Conservation (phyloP, 2,329 filamentous ascomycete genomes). For the Harringtonia aguacate region DNA sequence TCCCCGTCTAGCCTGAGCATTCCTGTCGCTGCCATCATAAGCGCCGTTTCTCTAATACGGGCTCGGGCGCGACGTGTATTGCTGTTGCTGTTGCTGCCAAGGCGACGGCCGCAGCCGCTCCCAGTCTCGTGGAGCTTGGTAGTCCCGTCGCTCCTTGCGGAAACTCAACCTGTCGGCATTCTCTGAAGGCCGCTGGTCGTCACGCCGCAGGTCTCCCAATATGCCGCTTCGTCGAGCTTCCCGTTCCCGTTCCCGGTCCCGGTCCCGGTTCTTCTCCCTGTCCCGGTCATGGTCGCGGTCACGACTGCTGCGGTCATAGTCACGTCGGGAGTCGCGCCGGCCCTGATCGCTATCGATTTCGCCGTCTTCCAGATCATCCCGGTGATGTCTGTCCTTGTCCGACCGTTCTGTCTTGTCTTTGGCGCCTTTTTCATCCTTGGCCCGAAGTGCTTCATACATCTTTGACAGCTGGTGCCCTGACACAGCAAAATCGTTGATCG, state of each 20-base stretch:
- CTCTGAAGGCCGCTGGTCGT: slow-evolving; percentile 4
- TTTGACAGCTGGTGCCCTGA: slow-evolving; percentile 23
- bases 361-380: slow-evolving; percentile 24
- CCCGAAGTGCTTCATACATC: slow-evolving; percentile 24
- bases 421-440: slow-evolving; percentile 20
- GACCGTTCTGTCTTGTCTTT: slow-evolving; percentile 13
- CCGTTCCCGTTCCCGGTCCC: slow-evolving; percentile 23
- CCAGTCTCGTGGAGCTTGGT: slow-evolving; percentile 11
- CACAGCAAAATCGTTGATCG: slow-evolving; percentile 24
- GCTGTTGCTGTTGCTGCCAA: slow-evolving; percentile 12
- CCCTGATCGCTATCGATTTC: slow-evolving; percentile 26
- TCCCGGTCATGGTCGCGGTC: slow-evolving; percentile 6
- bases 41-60: slow-evolving; percentile 4
- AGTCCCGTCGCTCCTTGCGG: slow-evolving; percentile 12
- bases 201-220: slow-evolving; percentile 3
- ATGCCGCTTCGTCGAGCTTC: slow-evolving; percentile 16
- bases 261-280: slow-evolving; percentile 15
- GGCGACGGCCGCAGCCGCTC: slow-evolving; percentile 12
- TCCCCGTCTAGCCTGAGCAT: too few relatives aligned
- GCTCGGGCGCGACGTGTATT: slow-evolving; percentile 11
- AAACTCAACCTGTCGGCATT: slow-evolving; percentile 15
- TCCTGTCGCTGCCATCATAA: neutral
- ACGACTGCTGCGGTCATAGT: slow-evolving; percentile 11
- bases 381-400: slow-evolving; percentile 6
- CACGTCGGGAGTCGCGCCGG: slow-evolving; percentile 15